Evolutionary conservation across 2,329 filamentous ascomycete genomes (phyloP), one percentile per base, ranked within the genome.

Genomic region (Chrysoporthe cubensis): DNA sequence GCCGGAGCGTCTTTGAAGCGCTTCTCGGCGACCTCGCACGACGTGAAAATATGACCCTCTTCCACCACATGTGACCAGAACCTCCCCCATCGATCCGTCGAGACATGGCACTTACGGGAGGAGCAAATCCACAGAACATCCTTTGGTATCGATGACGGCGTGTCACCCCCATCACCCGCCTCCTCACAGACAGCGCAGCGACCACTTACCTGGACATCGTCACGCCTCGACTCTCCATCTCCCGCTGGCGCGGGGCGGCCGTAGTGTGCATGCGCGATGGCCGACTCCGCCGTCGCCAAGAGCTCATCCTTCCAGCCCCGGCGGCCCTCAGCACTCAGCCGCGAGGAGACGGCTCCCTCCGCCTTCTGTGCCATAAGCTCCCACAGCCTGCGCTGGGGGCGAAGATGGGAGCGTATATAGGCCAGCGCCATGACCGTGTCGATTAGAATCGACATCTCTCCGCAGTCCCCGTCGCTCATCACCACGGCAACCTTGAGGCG

Each of bases 251-350:
- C 37, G 9, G 37, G 5, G 4, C 16, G 8, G 9, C 50, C 34
- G 11, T 57, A 57, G 16, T 64, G 62, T 34, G 62, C 62, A 21
- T 64, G 62, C 40, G 40, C 62, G 34, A 64, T n/a, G 8, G 42
- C 50, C 16, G 62, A 64, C 21, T 44, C 21, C 21, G 62, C 52
- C 40, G 54, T 21, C 0, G 37, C 50, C 16, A n/a, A 46, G 1
- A 58, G 1, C 11, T 40, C 62, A 7, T 64, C 52, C 18, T 21
- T 40, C 18, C 26, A 5, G 3, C 1, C 26, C 9, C 37, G 37
- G 34, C 16, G 52, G 9, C 37, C 6, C 4, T 11, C 40, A 4
- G 8, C 16, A 1, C 4, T 18, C 26, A 64, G 18, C 11, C 9
- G 42, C 21, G 50, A 57, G 2, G 42, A 21, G 8, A 64, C 37